These are phyloP conservation scores for Termitomyces sp. DNA, from an alignment of 768 basidiomycete species.

Conservation along the genomic window DNA sequence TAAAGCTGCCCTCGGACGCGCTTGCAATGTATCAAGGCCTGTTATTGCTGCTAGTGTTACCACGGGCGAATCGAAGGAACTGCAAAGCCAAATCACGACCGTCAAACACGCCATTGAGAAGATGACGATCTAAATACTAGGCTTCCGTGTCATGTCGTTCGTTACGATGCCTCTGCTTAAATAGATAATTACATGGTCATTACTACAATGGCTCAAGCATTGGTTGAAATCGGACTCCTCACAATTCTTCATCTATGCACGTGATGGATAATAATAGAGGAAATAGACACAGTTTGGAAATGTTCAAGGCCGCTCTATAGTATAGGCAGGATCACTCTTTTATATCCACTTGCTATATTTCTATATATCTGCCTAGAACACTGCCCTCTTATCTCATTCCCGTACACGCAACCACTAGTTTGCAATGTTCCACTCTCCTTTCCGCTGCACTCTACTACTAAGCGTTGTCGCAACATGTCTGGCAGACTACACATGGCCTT, in stretches of 20 bases:
- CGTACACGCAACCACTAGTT: conserved; percentile 5
- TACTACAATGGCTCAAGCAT: neutral
- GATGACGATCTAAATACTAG: conserved; percentile 35
- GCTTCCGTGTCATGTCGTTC: neutral
- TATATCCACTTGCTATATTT: neutral
- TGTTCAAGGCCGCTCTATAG: neutral
- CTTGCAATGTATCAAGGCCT: conserved; percentile 91
- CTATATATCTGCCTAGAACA: neutral
- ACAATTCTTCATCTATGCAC: neutral
- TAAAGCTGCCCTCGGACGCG: conserved; percentile 93
- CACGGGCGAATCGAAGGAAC: conserved; percentile 91
- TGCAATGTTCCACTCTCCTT: conserved; percentile 19
- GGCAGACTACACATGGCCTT: conserved; percentile 27
- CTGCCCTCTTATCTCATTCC: neutral
- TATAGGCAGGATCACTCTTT: neutral
- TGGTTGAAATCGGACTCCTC: neutral
- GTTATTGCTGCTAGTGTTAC: conserved; percentile 96
- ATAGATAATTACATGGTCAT: neutral
- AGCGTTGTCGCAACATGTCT: conserved; percentile 14
- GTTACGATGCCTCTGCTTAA: neutral
- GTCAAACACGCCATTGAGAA: conserved; percentile 84
- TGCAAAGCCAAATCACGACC: conserved; percentile 82
- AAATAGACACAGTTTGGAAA: too few relatives aligned
- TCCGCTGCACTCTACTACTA: conserved; percentile 11
- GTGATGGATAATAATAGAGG: neutral